Base-by-base conservation (phyloP, 2,329 filamentous ascomycete species). In the Cordyceps javanica region DNA sequence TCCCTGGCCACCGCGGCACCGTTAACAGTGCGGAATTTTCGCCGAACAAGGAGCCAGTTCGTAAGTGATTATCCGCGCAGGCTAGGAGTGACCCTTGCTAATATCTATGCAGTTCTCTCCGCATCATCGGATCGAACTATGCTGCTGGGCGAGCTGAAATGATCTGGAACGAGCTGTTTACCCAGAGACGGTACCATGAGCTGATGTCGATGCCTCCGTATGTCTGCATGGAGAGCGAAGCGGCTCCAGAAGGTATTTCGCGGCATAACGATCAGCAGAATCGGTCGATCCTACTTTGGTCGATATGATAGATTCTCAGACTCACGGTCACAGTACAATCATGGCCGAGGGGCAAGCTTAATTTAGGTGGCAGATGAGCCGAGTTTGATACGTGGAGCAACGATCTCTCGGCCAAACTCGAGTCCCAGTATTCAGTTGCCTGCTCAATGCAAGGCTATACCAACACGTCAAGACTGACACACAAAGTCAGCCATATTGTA, bases 11-110 rank as follows among this genome's bases (percentile, higher is more conserved):
- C 71, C 94, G 91, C 73, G 94, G 93, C 34, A 90, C 90, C 0
- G 94, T 97, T 53, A 99, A 97, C 70, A 91, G 93, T 70, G 93
- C 93, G 56, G 88, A 95, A 64, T 95, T 99, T 69, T 88, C 90
- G 50, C 91, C 93, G 5, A 82, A 83, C 39, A 84, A 88, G 60
- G 91, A 97, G 65, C 91, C 91, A 21, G 89, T 97, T 61, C 82
- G 92, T 96, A 81, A 86, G 90, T 85, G 14, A 51, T 23, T 34
- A 41, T 5, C 13, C 9, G n/a, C 8, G 23, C 19, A 52, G 8
- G 16, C 6, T 19, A 46, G 2, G 8, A 50, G 16, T 28, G 13
- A 42, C 21, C 16, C 10, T 39, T 64, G 55, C 74, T 80, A 65
- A 80, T 68, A 36, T 38, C 45, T 2, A 48, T 42, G 79, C 63